phyloP scores from a whole-genome alignment of 345 rosid genomes.

The Lumnitzera racemosa region DNA sequence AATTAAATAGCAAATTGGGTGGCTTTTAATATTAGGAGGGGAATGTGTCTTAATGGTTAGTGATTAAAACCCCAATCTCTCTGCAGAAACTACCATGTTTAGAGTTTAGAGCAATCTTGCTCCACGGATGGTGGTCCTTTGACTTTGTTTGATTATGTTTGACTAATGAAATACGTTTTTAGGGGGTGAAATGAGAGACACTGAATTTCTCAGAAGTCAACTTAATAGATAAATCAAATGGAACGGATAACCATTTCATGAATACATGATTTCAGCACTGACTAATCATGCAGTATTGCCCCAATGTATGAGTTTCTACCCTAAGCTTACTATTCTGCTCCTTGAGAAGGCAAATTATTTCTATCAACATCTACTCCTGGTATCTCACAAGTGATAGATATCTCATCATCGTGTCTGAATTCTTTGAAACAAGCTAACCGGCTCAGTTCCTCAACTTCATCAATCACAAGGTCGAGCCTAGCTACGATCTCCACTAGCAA shows the following conservation, averaged over 20 bases:
- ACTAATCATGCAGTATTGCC: not conserved
- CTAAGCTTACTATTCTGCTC: conserved; percentile 12
- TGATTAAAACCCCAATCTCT: too few relatives aligned
- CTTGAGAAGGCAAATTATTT: conserved; percentile 22
- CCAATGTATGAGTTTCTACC: not conserved
- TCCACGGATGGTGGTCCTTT: too few relatives aligned
- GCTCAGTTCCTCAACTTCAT: conserved; percentile 67
- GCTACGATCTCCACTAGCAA: conserved; percentile 67
- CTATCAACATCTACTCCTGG: conserved; percentile 14
- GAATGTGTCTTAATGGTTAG: too few relatives aligned
- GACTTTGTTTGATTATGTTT: too few relatives aligned
- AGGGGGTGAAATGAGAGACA: not conserved
- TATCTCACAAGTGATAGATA: conserved; percentile 19
- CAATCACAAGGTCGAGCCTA: conserved; percentile 62
- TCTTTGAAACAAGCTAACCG: conserved; percentile 59
- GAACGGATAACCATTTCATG: too few relatives aligned
- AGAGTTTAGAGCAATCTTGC: too few relatives aligned
- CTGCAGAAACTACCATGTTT: too few relatives aligned
- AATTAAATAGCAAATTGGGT: too few relatives aligned
- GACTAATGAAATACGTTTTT: not conserved
- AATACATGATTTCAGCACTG: too few relatives aligned
- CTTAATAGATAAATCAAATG: too few relatives aligned
- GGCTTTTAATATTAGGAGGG: too few relatives aligned
- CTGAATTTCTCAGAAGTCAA: too few relatives aligned
- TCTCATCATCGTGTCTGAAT: conserved; percentile 27